A percentile compares a stretch with the other conserved stretches of the same genome.
Conservation (phyloP, 345 rosid genomes). For the Gossypium rotundifolium region DNA sequence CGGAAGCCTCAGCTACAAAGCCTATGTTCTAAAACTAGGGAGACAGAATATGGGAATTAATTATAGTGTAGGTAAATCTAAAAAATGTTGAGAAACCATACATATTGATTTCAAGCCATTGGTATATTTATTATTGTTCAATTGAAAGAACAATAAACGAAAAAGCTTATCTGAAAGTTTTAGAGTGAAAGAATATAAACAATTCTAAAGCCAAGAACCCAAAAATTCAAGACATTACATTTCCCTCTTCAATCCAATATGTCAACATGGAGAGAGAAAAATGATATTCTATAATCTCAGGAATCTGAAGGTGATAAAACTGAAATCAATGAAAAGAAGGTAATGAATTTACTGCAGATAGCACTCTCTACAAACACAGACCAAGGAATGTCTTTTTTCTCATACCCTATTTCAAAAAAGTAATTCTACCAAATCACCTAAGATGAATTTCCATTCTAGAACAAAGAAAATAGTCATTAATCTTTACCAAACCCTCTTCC, state of each 20-base stretch:
- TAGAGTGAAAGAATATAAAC: background rate
- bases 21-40: background rate
- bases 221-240: background rate
- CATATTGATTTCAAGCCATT: background rate
- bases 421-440: background rate
- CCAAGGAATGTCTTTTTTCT: background rate
- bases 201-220: background rate
- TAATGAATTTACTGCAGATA: background rate
- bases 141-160: background rate
- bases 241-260: background rate
- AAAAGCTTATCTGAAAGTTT: background rate
- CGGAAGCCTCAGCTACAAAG: background rate
- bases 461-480: background rate
- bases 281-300: background rate
- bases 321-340: background rate
- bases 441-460: background rate
- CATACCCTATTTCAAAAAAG: background rate
- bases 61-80: too few species aligned
- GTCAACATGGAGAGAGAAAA: background rate
- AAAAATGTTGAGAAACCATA: background rate
- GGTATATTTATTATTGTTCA: background rate
- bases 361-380: background rate
- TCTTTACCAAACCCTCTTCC: conserved; percentile 97
- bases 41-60: too few species aligned
- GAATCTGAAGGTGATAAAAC: background rate